Percentiles rank a stretch among this genome's conserved stretches.
Conservation (phyloP, 805 yeast species). For the Kodamaea restingae region DNA sequence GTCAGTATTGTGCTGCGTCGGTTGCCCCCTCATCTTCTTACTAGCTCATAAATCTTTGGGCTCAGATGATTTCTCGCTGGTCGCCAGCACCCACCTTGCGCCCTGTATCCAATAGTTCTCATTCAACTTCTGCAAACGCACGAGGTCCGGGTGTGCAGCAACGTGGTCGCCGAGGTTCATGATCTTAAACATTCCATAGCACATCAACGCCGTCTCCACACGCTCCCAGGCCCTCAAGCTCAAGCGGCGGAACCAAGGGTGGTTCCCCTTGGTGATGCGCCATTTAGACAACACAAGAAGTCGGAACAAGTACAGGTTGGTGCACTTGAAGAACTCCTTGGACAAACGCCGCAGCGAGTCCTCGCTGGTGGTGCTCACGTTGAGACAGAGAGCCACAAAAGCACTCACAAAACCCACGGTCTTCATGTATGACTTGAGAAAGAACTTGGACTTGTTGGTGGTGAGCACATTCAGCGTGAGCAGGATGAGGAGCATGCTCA, state of each 20-base stretch:
- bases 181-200: constrained; percentile 33
- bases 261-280: constrained; percentile 39
- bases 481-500: constrained; percentile 31
- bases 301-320: constrained; percentile 31
- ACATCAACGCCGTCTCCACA: constrained; percentile 31
- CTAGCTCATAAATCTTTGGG: too few species aligned
- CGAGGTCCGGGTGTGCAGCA: constrained; percentile 13
- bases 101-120: constrained; percentile 13
- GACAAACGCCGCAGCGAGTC: constrained; percentile 19
- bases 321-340: constrained; percentile 23
- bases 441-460: constrained; percentile 19
- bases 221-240: constrained; percentile 28
- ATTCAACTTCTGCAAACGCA: constrained; percentile 9
- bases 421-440: constrained; percentile 34
- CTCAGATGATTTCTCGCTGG: neutral
- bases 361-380: constrained; percentile 9
- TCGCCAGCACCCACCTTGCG: neutral
- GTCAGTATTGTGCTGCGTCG: too few species aligned
- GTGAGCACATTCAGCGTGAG: constrained; percentile 28
- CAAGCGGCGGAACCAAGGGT: constrained; percentile 28
- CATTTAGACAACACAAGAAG: constrained; percentile 38
- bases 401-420: constrained; percentile 33
- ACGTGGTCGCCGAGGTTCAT: constrained; percentile 37
- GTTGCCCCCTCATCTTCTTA: too few species aligned
- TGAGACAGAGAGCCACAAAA: constrained; percentile 22